Percentiles rank a stretch among this genome's conserved stretches.
Evolutionary conservation across 129 eudicot species (phyloP).

Genomic region (Centrapalus pauciflorus): DNA sequence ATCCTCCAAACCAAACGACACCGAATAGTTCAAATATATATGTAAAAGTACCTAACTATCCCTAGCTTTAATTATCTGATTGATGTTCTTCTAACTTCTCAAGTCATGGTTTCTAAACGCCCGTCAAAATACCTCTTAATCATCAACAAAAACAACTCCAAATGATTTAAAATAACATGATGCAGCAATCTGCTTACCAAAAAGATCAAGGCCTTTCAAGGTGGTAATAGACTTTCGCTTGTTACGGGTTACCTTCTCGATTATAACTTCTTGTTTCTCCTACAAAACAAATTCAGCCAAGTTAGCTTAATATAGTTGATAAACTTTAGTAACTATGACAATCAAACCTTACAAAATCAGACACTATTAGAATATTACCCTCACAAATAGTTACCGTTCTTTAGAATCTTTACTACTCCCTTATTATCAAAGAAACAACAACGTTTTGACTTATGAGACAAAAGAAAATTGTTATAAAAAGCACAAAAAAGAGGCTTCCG

Average conservation of each 20-base stretch:
- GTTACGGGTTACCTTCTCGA: constrained; percentile 91
- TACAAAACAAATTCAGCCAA: constrained; percentile 26
- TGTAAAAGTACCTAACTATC: too few species aligned
- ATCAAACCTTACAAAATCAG: neutral
- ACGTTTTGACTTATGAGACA: neutral
- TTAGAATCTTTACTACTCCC: neutral
- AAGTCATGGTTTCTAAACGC: too few species aligned
- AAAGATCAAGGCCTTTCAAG: constrained; percentile 77
- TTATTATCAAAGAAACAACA: neutral
- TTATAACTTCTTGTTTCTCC: constrained; percentile 91
- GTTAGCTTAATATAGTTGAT: neutral
- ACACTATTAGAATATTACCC: neutral
- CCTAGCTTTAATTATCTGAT: too few species aligned
- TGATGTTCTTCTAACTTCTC: too few species aligned
- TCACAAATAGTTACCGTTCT: neutral
- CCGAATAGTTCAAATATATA: too few species aligned
- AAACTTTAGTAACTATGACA: neutral
- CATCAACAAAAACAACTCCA: neutral
- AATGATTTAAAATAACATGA: neutral
- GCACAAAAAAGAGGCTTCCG: too few species aligned
- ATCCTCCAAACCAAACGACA: too few species aligned
- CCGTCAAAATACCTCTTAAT: neutral
- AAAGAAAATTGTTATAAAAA: neutral
- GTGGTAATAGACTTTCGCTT: constrained; percentile 89
- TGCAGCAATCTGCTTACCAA: constrained; percentile 43